Conservation (phyloP, 1,284 basidiomycete genomes). For the Apiotrichum brassicae region DNA sequence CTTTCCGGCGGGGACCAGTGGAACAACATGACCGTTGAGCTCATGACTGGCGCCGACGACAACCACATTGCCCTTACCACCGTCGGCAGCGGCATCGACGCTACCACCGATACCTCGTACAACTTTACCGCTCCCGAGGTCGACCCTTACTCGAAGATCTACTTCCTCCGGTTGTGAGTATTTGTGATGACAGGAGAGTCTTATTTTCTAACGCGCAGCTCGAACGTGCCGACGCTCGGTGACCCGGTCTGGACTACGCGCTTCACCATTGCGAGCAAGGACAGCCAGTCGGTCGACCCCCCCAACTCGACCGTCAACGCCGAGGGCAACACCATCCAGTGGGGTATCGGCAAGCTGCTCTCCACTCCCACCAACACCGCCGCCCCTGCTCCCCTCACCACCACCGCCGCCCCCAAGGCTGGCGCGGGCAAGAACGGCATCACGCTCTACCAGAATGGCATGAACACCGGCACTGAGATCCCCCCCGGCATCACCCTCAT, state of each 20-base stretch:
- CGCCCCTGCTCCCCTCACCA: not conserved
- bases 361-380: not conserved
- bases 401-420: not conserved
- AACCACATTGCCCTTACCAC: constrained; percentile 20
- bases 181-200: too few relatives aligned
- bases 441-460: constrained; percentile 11
- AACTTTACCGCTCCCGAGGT: constrained; percentile 39
- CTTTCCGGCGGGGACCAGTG: constrained; percentile 33
- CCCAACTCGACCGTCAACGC: constrained; percentile 22
- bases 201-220: too few relatives aligned
- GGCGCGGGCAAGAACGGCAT: constrained; percentile 13
- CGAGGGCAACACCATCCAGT: not conserved
- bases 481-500: constrained; percentile 7
- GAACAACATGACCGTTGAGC: constrained; percentile 42
- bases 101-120: constrained; percentile 22
- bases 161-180: constrained; percentile 47
- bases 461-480: constrained; percentile 9
- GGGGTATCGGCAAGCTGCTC: not conserved
- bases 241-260: constrained; percentile 44
- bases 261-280: constrained; percentile 43
- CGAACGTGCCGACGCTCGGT: constrained; percentile 13
- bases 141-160: constrained; percentile 45
- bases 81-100: constrained; percentile 40
- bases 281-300: constrained; percentile 30
- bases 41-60: constrained; percentile 45